Base-by-base conservation (phyloP, 768 basidiomycete genomes). In the Exidia glandulosa region DNA sequence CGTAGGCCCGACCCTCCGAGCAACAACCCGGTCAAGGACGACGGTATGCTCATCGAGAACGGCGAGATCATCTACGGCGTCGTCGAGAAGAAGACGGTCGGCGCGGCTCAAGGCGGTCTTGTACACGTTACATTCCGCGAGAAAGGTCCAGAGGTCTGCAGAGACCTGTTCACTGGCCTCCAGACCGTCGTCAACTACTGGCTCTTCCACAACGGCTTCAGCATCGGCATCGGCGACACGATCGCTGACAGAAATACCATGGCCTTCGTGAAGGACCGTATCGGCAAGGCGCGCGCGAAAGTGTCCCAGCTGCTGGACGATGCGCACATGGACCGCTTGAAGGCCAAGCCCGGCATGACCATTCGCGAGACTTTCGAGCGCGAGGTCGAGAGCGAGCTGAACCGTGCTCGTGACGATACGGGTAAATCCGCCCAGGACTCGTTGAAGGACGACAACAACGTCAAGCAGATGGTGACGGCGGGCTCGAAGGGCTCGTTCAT, bases 381-480 rank as follows among this genome's bases (percentile, higher is more conserved):
- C 69, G 77, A 81, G 66, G 93, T 97, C 56, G 91, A 96, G 68
- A 84, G 84, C 30, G 84, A 92, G 70, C 82, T 99, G 66, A 97
- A 99, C 71, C 77, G 87, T 72, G 96, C 95, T 64, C 93, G 94
- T 79, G 96, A 98, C 69, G 82, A 83, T 54, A 93, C 93, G 31
- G 96, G 96, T 77, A 92, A 93, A 70, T 90, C 87, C 50, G 95
- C 94, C n/a, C 93, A 98, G 75, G 88, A 93, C 75, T 87, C 87
- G 69, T 78, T 98, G 81, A 98, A 98, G 80, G 91, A 92, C 71
- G 94, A 96, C 75, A 98, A 99, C 79, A 97, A 98, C 67, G 94
- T 98, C 77, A 99, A 98, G 80, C 96, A 98, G 81, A 99, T 99
- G 96, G 95, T 98, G 69, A 92, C 95, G 5, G 94, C 96, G 10